These are phyloP conservation scores for Lasiodiplodia sp. DNA, from an alignment of 2,329 filamentous ascomycete genomes.

Conservation along the genomic window DNA sequence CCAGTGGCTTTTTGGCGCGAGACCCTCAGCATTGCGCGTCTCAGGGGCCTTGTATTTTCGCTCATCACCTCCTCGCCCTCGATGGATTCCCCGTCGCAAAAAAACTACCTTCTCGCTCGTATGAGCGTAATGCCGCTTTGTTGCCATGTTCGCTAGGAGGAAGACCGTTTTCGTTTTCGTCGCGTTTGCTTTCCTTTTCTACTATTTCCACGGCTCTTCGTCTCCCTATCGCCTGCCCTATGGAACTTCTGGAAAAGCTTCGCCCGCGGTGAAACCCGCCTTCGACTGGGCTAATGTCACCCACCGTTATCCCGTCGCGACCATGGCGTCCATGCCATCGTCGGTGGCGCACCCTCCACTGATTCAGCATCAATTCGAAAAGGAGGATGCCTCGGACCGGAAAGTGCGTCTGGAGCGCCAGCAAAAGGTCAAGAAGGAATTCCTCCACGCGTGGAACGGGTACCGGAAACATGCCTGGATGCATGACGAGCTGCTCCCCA, in stretches of 20 bases:
- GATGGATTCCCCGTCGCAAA: not conserved
- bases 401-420: constrained; percentile 42
- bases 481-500: constrained; percentile 55
- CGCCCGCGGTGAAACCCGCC: constrained; percentile 32
- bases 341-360: constrained; percentile 45
- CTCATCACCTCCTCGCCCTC: not conserved
- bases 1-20: not conserved
- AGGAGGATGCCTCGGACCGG: constrained; percentile 42
- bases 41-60: not conserved
- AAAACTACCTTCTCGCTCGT: not conserved
- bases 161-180: constrained; percentile 38
- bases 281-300: constrained; percentile 50
- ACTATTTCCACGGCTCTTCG: constrained; percentile 33
- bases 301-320: constrained; percentile 48
- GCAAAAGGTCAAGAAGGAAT: constrained; percentile 50
- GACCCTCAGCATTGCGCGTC: constrained; percentile 5
- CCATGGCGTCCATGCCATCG: constrained; percentile 48
- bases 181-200: constrained; percentile 36
- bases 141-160: constrained; percentile 33
- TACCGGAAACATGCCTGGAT: constrained; percentile 56
- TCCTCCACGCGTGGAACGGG: constrained; percentile 52
- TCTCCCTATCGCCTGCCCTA: constrained; percentile 3
- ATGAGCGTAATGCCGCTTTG: not conserved
- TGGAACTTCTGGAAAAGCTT: not conserved
- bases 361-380: constrained; percentile 50